Base-by-base conservation (phyloP, 2,329 filamentous ascomycete species). In the Hypoxylon sp. region DNA sequence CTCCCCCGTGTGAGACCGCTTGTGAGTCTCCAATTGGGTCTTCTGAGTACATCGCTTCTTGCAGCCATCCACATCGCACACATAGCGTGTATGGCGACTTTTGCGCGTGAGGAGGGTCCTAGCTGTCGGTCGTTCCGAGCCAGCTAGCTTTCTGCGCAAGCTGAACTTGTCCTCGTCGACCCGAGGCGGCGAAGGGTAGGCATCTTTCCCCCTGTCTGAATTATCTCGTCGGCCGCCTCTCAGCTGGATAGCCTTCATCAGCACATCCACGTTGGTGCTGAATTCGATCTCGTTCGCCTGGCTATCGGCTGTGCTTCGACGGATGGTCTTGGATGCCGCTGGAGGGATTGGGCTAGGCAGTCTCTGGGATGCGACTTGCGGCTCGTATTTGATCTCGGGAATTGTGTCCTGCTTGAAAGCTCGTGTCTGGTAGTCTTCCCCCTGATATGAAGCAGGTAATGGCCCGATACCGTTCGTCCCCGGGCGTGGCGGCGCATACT, bases 1-100 rank as follows among this genome's bases (percentile, higher is more conserved):
- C 50, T 90, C 87, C 13, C 95, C 95, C 2, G 91, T 97, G 74
- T 99, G 95, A 3, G 90, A 88, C 63, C 93, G 84, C 41, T 85
- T 87, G 73, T 99, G 95, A 45, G 96, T 97, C 60, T 95, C 90
- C 9, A 97, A 82, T 68, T 98, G 94, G 1, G 93, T 97, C 77
- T 94, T 96, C 72, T 98, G 94, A 58, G 86, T 86, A 74, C 97
- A 98, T 60, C 83, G 86, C 79, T 95, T 96, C 66, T 82, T 80
- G 74, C 94, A 98, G 35, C 85, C 85, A 6, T 86, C 83, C 33
- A 92, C 81, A 17, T 82, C 83, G 75, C 95, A 99, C 15, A 83
- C 77, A 72, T 94, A 92, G 68, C 87, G 79, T 73, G 87, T 95
- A 68, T 75, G 33, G 52, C 59, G 51, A 56, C 65, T 47, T 24